Evolutionary conservation across 225 moss, liverwort and hornwort genomes (phyloP).

Genomic region (Climacium dendroides): DNA sequence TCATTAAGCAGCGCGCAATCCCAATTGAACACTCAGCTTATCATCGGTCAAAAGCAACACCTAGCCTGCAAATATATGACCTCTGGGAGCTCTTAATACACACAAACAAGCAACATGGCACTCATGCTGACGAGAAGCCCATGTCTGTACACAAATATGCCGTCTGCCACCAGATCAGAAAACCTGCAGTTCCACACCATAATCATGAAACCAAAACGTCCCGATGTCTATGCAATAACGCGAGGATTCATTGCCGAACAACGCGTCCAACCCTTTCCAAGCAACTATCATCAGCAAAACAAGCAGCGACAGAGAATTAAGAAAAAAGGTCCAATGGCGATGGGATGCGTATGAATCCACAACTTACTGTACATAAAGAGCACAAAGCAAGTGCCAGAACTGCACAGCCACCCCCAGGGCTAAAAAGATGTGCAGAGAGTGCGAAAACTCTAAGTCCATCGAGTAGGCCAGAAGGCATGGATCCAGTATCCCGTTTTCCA

Average conservation of each 20-base stretch:
- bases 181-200: neutral
- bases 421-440: neutral
- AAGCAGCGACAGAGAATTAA: neutral
- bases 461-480: conserved; percentile 81
- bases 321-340: neutral
- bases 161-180: neutral
- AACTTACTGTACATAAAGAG: neutral
- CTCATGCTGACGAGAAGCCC: neutral
- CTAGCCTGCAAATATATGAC: neutral
- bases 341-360: neutral
- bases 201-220: neutral
- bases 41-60: neutral
- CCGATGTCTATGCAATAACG: neutral
- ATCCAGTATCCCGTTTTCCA: conserved; percentile 98
- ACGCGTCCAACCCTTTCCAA: neutral
- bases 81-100: neutral
- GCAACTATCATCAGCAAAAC: neutral
- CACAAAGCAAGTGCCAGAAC: conserved; percentile 11
- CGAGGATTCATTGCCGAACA: neutral
- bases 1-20: neutral
- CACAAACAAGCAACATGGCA: neutral
- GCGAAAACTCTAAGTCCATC: conserved; percentile 50
- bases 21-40: neutral
- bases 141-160: neutral
- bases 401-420: neutral